Evolutionary conservation across 257 asterid genomes (phyloP), one percentile per base, ranked within the genome.

Genomic region (Solanum etuberosum): DNA sequence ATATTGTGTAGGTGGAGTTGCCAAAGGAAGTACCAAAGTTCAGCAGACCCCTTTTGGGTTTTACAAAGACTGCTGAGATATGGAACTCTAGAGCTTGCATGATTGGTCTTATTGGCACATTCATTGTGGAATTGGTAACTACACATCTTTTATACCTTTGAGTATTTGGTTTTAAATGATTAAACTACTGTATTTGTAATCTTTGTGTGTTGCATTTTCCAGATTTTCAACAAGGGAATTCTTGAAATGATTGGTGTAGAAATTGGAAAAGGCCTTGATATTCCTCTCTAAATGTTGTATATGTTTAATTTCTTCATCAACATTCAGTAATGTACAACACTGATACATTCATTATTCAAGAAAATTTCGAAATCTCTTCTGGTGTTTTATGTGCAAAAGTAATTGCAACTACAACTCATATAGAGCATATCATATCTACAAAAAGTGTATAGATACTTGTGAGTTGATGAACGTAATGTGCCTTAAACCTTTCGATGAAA

Each of bases 21-120:
- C 98, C 99, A 1, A 97, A 91, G 54, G 91, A 91, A 77, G 88
- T 89, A 92, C 99, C 98, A 3, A 94, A 92, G 90, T 93, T 94
- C 43, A 86, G 91, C 89, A 89, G 92, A 18, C 98, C 98, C 5
- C 92, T 95, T 83, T 86, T 90, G 32, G 99, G 99, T 8, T 95
- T 97, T 88, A 97, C 98, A 0, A 92, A 91, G 73, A 94, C 97
- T 2, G 99, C 99, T 21, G 99, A 94, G 70, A 91, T 87, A 88
- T 97, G 98, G 98, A 97, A 95, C 88, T 97, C 99, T 6, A 92
- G 98, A 90, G 95, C 97, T 88, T 94, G 98, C 83, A 94, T 95
- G 98, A 94, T 93, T 61, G 98, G 96, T 25, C 91, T 94, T 4
- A 88, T 97, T 34, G 98, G 94, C 15, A 91, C 91, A 61, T 95